Evolutionary conservation across 768 basidiomycete species (phyloP).

Genomic region (Termitomyces sp.): DNA sequence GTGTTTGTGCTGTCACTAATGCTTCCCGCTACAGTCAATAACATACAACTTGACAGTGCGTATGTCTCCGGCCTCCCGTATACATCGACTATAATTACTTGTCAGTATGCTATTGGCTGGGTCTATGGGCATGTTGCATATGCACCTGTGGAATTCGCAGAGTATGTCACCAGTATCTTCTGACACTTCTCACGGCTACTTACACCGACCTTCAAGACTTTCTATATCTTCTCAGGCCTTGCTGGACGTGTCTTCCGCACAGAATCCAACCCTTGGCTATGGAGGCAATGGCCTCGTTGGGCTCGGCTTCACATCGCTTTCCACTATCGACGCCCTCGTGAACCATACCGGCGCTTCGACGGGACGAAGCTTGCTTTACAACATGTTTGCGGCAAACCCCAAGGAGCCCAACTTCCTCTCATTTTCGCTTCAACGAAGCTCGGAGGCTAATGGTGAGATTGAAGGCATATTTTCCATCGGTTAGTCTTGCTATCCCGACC

Average conservation of each 20-base stretch:
- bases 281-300: conserved; percentile 71
- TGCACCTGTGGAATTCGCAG: conserved; percentile 62
- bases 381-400: conserved; percentile 66
- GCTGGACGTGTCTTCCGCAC: conserved; percentile 55
- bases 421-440: conserved; percentile 62
- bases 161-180: conserved; percentile 33
- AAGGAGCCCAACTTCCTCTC: conserved; percentile 76
- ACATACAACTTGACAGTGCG: conserved; percentile 62
- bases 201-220: conserved; percentile 38
- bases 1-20: neutral
- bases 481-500: conserved; percentile 19
- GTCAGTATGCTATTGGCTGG: conserved; percentile 79
- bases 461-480: conserved; percentile 73
- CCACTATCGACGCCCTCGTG: conserved; percentile 58
- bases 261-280: conserved; percentile 69
- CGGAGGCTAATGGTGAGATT: conserved; percentile 46
- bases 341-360: conserved; percentile 51
- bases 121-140: conserved; percentile 61
- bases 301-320: conserved; percentile 74
- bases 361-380: conserved; percentile 71
- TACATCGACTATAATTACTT: neutral
- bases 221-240: conserved; percentile 65
- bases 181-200: neutral
- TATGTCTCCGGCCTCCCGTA: neutral
- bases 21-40: conserved; percentile 26